These are phyloP conservation scores for Phytophthora ohioensis DNA, from an alignment of 352 stramenopile genomes.

Conservation along the genomic window DNA sequence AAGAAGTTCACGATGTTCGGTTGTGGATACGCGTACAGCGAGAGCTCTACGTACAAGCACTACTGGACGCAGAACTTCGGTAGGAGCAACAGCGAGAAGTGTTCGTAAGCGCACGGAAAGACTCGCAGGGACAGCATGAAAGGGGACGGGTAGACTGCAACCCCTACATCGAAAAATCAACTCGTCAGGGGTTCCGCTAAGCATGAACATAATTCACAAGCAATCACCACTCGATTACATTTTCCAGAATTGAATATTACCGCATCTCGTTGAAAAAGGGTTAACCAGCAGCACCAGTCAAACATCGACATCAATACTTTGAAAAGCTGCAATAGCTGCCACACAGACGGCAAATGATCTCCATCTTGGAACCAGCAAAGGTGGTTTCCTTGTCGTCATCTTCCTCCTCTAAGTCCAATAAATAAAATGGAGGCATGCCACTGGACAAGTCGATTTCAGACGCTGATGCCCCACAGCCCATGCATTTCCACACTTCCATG, in stretches of 20 bases:
- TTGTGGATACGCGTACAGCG: slow-evolving; percentile 44
- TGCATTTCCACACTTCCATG: slow-evolving; percentile 85
- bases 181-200: too few species aligned
- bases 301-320: slow-evolving; percentile 54
- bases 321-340: slow-evolving; percentile 85
- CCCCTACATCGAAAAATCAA: not conserved
- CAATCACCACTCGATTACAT: too few species aligned
- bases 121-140: not conserved
- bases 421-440: slow-evolving; percentile 66
- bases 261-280: too few species aligned
- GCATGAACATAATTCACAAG: too few species aligned
- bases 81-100: slow-evolving; percentile 32
- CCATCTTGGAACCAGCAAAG: slow-evolving; percentile 22
- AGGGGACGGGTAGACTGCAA: not conserved
- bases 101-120: slow-evolving; percentile 16
- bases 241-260: too few species aligned
- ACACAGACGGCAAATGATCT: slow-evolving; percentile 75
- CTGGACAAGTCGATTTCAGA: slow-evolving; percentile 60
- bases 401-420: slow-evolving; percentile 52
- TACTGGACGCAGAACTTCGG: slow-evolving; percentile 78
- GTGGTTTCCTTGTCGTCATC: slow-evolving; percentile 13
- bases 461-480: slow-evolving; percentile 75
- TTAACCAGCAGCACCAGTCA: too few species aligned
- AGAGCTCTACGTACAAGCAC: slow-evolving; percentile 45
- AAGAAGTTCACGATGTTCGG: slow-evolving; percentile 47